Base-by-base conservation (phyloP, 805 yeast genomes). In the Lachancea sp. region DNA sequence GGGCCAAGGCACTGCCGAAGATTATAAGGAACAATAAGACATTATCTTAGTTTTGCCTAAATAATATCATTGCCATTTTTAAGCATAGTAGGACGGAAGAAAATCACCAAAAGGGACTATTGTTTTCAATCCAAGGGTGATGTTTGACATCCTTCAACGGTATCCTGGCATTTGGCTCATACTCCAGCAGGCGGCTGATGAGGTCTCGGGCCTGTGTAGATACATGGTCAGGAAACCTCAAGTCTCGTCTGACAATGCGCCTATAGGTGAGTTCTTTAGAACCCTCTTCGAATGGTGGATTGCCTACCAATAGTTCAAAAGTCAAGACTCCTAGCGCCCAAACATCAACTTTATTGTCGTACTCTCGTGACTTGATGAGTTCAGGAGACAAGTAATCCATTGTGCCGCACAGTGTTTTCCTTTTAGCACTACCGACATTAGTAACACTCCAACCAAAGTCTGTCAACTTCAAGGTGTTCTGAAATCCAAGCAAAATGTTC, bases 391-490 rank as follows among this genome's bases (percentile, higher is more conserved):
- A 64, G 52, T 90, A 90, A 62, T 92, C 97, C 29, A 90, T 67
- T 0, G 98, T 92, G 0, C 98, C 97, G 63, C 97, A 92, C 67
- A 92, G 74, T 0, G 97, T 90, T 12, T 78, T 70, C 53, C 96
- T 67, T 46, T 75, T 73, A 0, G 70, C 64, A 0, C 73, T 64
- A 1, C 77, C 76, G 0, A 83, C 72, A 49, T 78, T 78, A 6
- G 53, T 47, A 2, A 89, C 90, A 41, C 95, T 83, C 97, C 97
- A 90, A 11, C 98, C 98, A 59, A 92, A 90, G 63, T 90, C 98
- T 15, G 96, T 82, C 28, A 90, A 71, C 58, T 89, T 90, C 40
- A 90, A 71, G 18, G 74, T 75, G 47, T 88, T 84, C 55, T 85
- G 77, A 45, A 79, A 72, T 5, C 87, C 86, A 8, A 90, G 66